Percentiles rank a stretch among this genome's conserved stretches.
phyloP scores from a whole-genome alignment of 2,329 filamentous ascomycete species.

The Claviceps monticola region DNA sequence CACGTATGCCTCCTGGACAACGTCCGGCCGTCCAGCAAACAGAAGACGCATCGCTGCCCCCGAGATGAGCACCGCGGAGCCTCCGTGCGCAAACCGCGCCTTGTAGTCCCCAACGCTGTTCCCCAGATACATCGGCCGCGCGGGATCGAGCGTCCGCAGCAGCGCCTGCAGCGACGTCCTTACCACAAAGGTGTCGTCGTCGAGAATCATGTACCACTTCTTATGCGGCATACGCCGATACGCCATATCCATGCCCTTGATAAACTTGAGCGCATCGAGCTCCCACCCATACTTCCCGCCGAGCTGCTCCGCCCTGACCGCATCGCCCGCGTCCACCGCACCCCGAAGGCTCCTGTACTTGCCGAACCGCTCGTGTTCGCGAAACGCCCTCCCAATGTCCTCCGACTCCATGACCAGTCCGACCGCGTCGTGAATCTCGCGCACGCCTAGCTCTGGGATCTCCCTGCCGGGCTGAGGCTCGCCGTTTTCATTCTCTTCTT shows the following conservation, averaged over 20 bases:
- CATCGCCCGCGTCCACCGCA: slow-evolving; percentile 24
- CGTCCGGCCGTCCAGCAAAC: slow-evolving; percentile 25
- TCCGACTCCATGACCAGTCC: slow-evolving; percentile 19
- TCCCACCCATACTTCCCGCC: slow-evolving; percentile 32
- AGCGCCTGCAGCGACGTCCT: slow-evolving; percentile 33
- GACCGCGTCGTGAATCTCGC: slow-evolving; percentile 27
- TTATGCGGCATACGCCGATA: slow-evolving; percentile 36
- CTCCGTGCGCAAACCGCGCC: slow-evolving; percentile 41
- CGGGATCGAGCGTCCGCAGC: slow-evolving; percentile 34
- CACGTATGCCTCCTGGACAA: slow-evolving; percentile 30
- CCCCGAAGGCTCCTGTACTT: slow-evolving; percentile 27
- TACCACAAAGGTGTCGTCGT: slow-evolving; percentile 44
- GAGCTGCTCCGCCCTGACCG: slow-evolving; percentile 22
- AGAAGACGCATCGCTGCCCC: slow-evolving; percentile 33
- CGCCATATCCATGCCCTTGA: slow-evolving; percentile 38
- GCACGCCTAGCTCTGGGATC: not conserved
- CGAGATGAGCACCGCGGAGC: slow-evolving; percentile 39
- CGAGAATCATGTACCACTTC: slow-evolving; percentile 45
- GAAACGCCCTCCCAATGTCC: slow-evolving; percentile 13
- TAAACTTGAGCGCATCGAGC: slow-evolving; percentile 39
- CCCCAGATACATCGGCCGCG: slow-evolving; percentile 35
- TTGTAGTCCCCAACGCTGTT: slow-evolving; percentile 44
- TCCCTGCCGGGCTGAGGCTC: not conserved
- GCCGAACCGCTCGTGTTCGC: slow-evolving; percentile 20
- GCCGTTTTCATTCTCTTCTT: not conserved